Conservation (phyloP, 495 filamentous ascomycete species). For the Aspergillus homomorphus region DNA sequence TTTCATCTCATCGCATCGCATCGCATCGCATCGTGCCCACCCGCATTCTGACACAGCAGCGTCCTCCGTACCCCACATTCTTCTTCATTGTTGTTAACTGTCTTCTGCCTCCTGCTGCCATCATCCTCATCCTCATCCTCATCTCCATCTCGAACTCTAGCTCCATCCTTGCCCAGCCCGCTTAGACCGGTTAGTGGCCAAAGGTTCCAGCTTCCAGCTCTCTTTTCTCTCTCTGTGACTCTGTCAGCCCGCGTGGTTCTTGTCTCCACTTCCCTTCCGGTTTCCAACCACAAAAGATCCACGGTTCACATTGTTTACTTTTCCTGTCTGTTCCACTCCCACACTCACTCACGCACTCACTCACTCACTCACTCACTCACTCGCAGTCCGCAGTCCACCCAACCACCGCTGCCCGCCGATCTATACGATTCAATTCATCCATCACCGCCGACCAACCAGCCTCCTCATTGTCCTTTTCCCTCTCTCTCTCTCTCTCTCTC, state of each 20-base stretch:
- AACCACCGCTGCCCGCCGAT: conserved; percentile 5
- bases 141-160: background rate
- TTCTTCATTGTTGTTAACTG: background rate
- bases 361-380: no score
- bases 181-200: conserved; percentile 26
- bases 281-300: conserved; percentile 29
- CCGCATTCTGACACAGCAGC: conserved; percentile 3
- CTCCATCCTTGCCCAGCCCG: conserved; percentile 18
- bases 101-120: background rate
- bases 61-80: conserved; percentile 13
- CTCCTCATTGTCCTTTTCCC: background rate
- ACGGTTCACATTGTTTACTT: conserved; percentile 36
- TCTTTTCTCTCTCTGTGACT: no score
- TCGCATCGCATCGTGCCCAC: background rate
- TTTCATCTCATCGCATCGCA: background rate
- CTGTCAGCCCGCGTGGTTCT: background rate
- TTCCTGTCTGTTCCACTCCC: conserved; percentile 1
- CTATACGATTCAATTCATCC: no score
- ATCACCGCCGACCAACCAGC: background rate
- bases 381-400: no score
- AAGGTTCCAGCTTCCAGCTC: no score
- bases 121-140: background rate
- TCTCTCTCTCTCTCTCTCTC: background rate
- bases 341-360: no score
- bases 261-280: conserved; percentile 12